Conservation (phyloP, 2,329 filamentous ascomycete genomes). For the Trichoderma sp. region DNA sequence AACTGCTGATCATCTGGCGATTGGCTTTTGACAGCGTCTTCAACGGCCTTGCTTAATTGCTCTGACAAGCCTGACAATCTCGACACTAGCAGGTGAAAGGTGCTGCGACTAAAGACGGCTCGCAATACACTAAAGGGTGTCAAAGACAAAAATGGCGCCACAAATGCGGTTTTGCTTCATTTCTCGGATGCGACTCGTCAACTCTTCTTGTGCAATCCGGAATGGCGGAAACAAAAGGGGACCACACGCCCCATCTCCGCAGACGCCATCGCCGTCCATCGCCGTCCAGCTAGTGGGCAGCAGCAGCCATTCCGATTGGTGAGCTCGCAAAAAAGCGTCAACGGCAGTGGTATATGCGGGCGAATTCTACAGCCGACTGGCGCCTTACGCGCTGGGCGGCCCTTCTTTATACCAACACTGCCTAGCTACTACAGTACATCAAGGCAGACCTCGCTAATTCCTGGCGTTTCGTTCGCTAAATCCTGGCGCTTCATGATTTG, state of each 20-base stretch:
- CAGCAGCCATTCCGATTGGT: constrained; percentile 24
- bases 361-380: constrained; percentile 10
- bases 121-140: constrained; percentile 7
- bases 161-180: constrained; percentile 4
- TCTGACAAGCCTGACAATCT: not conserved
- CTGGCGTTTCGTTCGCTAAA: not conserved
- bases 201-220: not conserved
- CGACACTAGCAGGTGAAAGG: not conserved
- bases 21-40: not conserved
- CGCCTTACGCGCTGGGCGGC: not conserved
- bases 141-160: constrained; percentile 18
- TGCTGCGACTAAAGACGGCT: constrained; percentile 17
- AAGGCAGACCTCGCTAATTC: not conserved
- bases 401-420: not conserved
- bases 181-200: constrained; percentile 23
- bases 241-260: constrained; percentile 16
- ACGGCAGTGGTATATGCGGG: constrained; percentile 5
- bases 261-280: constrained; percentile 9
- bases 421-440: not conserved
- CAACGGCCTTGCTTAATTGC: not conserved
- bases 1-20: constrained; percentile 5
- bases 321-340: constrained; percentile 1
- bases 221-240: constrained; percentile 6
- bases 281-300: not conserved
- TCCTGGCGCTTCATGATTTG: not conserved